These are phyloP conservation scores for Phytophthora sansomeana DNA, from an alignment of 352 stramenopile species.

Conservation along the genomic window DNA sequence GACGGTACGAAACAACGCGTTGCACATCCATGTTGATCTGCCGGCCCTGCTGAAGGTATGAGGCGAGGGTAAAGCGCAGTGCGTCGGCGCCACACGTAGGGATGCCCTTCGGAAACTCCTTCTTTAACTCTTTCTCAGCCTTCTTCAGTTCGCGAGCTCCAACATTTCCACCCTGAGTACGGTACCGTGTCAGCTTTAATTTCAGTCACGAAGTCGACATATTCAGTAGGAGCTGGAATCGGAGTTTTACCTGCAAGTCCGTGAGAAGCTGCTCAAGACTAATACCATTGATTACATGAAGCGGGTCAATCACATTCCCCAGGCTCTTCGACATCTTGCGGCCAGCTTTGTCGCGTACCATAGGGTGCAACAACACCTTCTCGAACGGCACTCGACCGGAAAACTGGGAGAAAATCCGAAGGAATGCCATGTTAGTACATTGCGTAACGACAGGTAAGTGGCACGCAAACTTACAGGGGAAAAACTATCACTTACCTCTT, in stretches of 20 bases:
- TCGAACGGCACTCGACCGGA: slow-evolving; percentile 97
- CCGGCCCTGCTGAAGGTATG: slow-evolving; percentile 92
- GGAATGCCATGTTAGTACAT: background rate
- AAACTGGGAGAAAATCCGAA: slow-evolving; percentile 54
- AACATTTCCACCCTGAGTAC: slow-evolving; percentile 66
- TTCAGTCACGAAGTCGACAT: background rate
- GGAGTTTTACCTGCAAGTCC: slow-evolving; percentile 86
- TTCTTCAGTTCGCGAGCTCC: slow-evolving; percentile 93
- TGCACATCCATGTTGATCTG: slow-evolving; percentile 92
- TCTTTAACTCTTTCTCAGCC: slow-evolving; percentile 95
- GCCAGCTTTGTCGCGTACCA: slow-evolving; percentile 99
- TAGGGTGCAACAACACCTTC: slow-evolving; percentile 98
- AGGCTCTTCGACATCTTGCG: slow-evolving; percentile 99
- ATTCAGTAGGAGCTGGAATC: background rate
- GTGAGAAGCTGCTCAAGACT: slow-evolving; percentile 93
- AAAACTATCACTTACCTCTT: slow-evolving; percentile 85
- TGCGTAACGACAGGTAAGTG: background rate
- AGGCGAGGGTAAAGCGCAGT: slow-evolving; percentile 97
- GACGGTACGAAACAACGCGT: slow-evolving; percentile 81
- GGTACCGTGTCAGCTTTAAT: slow-evolving; percentile 4
- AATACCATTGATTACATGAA: slow-evolving; percentile 98
- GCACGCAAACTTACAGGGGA: background rate
- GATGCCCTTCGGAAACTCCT: slow-evolving; percentile 99
- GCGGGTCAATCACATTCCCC: slow-evolving; percentile 99
- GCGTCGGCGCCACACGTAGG: slow-evolving; percentile 98